Base-by-base conservation (phyloP, 139 green algal genomes). In the Chlamydomonas incerta region DNA sequence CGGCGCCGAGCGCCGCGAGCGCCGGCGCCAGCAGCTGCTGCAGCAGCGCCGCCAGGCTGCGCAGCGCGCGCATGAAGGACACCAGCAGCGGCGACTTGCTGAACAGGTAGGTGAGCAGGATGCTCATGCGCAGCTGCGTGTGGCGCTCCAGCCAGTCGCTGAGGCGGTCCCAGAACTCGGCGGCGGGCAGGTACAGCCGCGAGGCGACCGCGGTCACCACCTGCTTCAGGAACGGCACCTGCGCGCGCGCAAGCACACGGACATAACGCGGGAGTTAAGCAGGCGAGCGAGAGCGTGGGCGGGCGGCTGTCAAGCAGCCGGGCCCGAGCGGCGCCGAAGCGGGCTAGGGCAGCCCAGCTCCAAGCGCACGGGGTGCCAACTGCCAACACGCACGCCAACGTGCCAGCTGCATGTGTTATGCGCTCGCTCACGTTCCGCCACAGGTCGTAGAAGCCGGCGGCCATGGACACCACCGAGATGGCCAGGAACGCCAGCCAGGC, bases 31-130 rank as follows among this genome's bases (percentile, higher is more conserved):
- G 67, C 23, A 87, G 81, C 47, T 80, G 70, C n/a, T 62, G 65
- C 33, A 90, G 71, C 20, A 91, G 63, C 2, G 35, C 62, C 26
- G 82, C 70, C 47, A 72, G 26, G 50, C 6, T 77, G 50, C 87
- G 72, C 26, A 91, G 72, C 76, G 89, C 74, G 0, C 86, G 82
- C 70, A 96, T 72, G 35, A 95, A 72, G 28, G 88, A 82, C 57
- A 94, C 66, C 68, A 96, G 85, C 24, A 96, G 80, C 26, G 92
- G 87, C 31, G 88, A 93, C 88, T 96, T 95, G 75, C 90, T 93
- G 90, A 97, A 95, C 26, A 98, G 83, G 88, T 96, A 98, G 20
- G 95, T 97, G 20, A 96, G 90, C 73, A 98, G 90, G 77, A 98
- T 96, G 80, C 94, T 97, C 63, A 98, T 82, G 31, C 92, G 23